Evolutionary conservation across 352 stramenopile species (phyloP).

Genomic region (Globisporangium echinulatum): DNA sequence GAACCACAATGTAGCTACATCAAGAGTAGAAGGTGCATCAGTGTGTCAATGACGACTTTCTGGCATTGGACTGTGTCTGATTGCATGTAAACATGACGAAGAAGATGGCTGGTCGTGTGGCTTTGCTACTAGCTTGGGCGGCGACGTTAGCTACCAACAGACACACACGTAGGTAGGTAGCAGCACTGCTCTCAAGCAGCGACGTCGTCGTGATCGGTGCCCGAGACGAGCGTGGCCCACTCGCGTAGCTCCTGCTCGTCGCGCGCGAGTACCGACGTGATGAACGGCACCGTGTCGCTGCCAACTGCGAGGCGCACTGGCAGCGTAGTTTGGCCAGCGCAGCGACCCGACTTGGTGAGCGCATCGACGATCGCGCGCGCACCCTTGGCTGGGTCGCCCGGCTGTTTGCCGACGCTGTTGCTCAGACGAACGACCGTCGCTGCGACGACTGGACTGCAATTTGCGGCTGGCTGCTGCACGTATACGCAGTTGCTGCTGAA

Average conservation of each 20-base stretch:
- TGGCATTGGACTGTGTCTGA: no score
- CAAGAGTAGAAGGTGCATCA: no score
- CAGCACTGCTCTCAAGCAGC: neutral
- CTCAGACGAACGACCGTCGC: conserved; percentile 14
- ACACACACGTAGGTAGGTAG: no score
- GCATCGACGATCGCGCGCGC: conserved; percentile 12
- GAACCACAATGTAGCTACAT: no score
- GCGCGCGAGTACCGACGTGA: conserved; percentile 2
- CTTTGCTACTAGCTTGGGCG: no score
- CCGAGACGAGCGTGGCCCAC: conserved; percentile 1
- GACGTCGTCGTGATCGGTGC: conserved; percentile 3
- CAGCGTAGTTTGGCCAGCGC: conserved; percentile 3
- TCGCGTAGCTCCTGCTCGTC: conserved; percentile 3
- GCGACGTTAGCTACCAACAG: no score
- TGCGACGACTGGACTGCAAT: conserved; percentile 18
- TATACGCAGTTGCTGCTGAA: conserved; percentile 23
- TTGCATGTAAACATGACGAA: no score
- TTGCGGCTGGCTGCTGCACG: conserved; percentile 15
- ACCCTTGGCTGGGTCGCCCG: conserved; percentile 9
- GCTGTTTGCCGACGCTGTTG: neutral
- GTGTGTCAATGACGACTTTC: no score
- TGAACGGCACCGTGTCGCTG: neutral
- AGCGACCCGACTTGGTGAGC: conserved; percentile 14
- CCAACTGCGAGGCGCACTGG: conserved; percentile 7
- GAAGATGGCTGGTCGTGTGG: no score